Percentiles rank a stretch among this genome's conserved stretches.
phyloP scores from a whole-genome alignment of 2,329 filamentous ascomycete species.

The Verticillium alfalfae region DNA sequence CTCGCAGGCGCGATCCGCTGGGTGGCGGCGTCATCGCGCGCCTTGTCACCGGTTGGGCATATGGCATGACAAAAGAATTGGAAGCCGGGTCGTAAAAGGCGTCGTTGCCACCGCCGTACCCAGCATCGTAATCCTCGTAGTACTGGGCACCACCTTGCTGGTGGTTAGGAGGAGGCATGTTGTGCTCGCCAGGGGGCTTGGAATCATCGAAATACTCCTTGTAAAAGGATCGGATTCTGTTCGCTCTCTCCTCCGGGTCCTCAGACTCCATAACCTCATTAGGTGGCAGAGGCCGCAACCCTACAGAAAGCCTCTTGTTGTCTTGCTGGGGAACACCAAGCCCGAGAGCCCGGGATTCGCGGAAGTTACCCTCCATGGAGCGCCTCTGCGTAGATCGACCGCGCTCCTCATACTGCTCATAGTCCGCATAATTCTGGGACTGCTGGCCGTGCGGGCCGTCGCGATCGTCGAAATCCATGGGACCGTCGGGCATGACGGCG shows the following conservation, averaged over 20 bases:
- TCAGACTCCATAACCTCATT: constrained; percentile 74
- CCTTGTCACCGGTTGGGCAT: constrained; percentile 76
- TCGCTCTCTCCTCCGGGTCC: constrained; percentile 89
- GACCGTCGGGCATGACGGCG: constrained; percentile 20
- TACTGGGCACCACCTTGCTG: constrained; percentile 37
- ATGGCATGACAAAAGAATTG: constrained; percentile 73
- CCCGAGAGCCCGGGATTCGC: constrained; percentile 33
- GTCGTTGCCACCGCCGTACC: constrained; percentile 48
- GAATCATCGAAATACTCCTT: constrained; percentile 98
- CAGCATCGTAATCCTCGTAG: constrained; percentile 70
- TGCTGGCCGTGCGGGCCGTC: constrained; percentile 9
- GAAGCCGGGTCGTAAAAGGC: constrained; percentile 62
- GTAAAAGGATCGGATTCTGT: constrained; percentile 97
- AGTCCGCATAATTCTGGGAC: constrained; percentile 11
- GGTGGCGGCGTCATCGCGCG: constrained; percentile 96
- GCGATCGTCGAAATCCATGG: constrained; percentile 14
- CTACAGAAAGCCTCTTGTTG: constrained; percentile 58
- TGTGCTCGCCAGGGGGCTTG: constrained; percentile 27
- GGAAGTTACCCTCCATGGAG: constrained; percentile 16
- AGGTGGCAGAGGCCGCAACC: constrained; percentile 80
- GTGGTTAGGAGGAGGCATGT: constrained; percentile 3
- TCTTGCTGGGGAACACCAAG: constrained; percentile 51
- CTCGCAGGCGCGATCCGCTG: constrained; percentile 39
- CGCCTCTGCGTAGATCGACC: constrained; percentile 27
- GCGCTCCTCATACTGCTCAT: constrained; percentile 22